Evolutionary conservation across 495 filamentous ascomycete genomes (phyloP).

Genomic region (Aspergillus hancockii): DNA sequence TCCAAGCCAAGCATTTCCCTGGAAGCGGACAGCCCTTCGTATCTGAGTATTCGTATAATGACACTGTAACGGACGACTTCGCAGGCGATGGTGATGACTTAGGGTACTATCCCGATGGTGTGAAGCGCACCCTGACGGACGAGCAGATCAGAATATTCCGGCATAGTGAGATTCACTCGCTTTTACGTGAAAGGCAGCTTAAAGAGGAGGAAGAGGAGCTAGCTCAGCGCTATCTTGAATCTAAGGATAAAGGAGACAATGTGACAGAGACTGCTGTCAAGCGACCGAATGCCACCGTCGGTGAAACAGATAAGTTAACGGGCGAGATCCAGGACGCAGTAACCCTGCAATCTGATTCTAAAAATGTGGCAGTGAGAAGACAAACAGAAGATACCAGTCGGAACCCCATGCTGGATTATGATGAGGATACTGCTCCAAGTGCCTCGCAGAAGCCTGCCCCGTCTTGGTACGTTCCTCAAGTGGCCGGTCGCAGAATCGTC

Average conservation of each 20-base stretch:
- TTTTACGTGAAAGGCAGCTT: conserved; percentile 58
- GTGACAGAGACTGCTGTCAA: not conserved
- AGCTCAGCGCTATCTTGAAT: conserved; percentile 1
- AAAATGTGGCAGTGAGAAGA: not conserved
- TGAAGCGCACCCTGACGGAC: conserved; percentile 89
- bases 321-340: not conserved
- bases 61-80: conserved; percentile 31
- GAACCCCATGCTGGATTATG: conserved; percentile 18
- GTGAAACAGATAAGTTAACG: not conserved
- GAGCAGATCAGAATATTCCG: conserved; percentile 89
- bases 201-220: conserved; percentile 32
- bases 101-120: conserved; percentile 87
- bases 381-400: not conserved
- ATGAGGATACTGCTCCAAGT: conserved; percentile 2
- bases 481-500: conserved; percentile 36
- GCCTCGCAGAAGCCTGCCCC: not conserved
- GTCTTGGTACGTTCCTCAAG: conserved; percentile 8
- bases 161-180: conserved; percentile 78
- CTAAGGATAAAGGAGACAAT: not conserved
- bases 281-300: not conserved
- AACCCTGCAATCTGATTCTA: not conserved
- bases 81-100: conserved; percentile 56
- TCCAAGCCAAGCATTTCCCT: conserved; percentile 68
- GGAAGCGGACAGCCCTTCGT: conserved; percentile 14
- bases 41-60: conserved; percentile 20